Evolutionary conservation across 2,329 filamentous ascomycete species (phyloP), one percentile per base, ranked within the genome.

Genomic region (Arachnopeziza araneosa): DNA sequence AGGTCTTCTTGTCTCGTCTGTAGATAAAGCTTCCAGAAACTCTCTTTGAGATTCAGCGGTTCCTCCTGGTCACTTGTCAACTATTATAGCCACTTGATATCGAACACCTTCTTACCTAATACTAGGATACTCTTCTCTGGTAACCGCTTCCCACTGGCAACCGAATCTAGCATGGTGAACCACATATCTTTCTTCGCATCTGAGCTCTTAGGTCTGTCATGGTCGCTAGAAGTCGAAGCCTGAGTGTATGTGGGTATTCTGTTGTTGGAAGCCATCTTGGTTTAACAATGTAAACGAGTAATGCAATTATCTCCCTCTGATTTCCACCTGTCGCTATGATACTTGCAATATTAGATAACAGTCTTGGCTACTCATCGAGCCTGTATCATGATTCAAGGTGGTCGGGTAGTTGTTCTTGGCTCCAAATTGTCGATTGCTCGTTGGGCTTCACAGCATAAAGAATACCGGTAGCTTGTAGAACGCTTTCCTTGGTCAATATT

Each of bases 121-220:
- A 97, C 87, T 50, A 97, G 77, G 63, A 97, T 77, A 73, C 93
- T 96, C 83, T 96, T 97, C 77, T 96, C 91, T 6, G 92, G 91
- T 70, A 97, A 78, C 68, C 89, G 84, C 79, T 95, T 96, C 67
- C 90, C 91, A 75, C 90, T 96, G 68, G 93, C 91, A 68, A 95
- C 93, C 57, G 85, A 88, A 75, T 96, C 91, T 67, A 97, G 82
- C 89, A 97, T 91, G 52, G 91, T 92, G 63, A 89, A 93, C 93
- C 93, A 97, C 75, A 97, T 87, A 73, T 96, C 91, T 54, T 26
- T 54, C 30, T 54, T 54, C 65, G 78, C 76, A 74, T 88, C 87
- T 68, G 89, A 87, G 75, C 79, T 83, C 77, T 84, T 82, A 66
- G 81, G 82, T 68, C 77, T 77, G 54, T 84, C 83, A 60, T 79